Base-by-base conservation (phyloP, 2,329 filamentous ascomycete genomes). In the Calonectria pteridis region DNA sequence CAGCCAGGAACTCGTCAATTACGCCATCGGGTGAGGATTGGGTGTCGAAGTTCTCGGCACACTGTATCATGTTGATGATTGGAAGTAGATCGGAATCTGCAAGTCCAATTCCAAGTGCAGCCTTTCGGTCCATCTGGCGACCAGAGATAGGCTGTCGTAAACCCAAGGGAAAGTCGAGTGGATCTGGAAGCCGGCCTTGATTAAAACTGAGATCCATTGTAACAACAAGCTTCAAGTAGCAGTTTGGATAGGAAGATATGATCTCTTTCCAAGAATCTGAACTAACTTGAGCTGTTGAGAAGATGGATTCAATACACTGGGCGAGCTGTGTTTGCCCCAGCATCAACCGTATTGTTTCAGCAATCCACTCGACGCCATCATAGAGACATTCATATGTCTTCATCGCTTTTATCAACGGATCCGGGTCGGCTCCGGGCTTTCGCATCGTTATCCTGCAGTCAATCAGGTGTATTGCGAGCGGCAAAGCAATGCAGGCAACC, bases 201-300 rank as follows among this genome's bases (percentile, higher is more conserved):
- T 49, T 66, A 20, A 66, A 51, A 6, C 63, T 37, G 18, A 66
- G n/a, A 40, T 66, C 63, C 63, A 66, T 66, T 3, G 63, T 66
- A 1, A 66, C 31, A 5, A 46, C 63, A 28, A 66, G 43, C 9
- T 23, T 50, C n/a, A 66, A 29, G 16, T 66, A 66, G 29, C 31
- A 66, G n/a, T 28, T 53, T n/a, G 63, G 63, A 40, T 66, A 26
- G 20, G 46, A 66, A 4, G 23, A 33, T 13, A 66, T 33, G 13
- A 66, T 50, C 4, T 51, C 20, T 28, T 66, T 49, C 63, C 63
- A 66, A 18, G 31, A 51, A 3, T 51, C 29, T 3, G 63, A 50
- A 7, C 29, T 28, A 5, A 26, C 43, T 20, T 35, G 20, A 7
- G 46, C 10, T 4, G 46, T 35, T 4, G 43, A 35, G n/a, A 51